A percentile compares a stretch with the other conserved stretches of the same genome.
Conservation (phyloP, 257 asterid species). For the Handroanthus guayacan region DNA sequence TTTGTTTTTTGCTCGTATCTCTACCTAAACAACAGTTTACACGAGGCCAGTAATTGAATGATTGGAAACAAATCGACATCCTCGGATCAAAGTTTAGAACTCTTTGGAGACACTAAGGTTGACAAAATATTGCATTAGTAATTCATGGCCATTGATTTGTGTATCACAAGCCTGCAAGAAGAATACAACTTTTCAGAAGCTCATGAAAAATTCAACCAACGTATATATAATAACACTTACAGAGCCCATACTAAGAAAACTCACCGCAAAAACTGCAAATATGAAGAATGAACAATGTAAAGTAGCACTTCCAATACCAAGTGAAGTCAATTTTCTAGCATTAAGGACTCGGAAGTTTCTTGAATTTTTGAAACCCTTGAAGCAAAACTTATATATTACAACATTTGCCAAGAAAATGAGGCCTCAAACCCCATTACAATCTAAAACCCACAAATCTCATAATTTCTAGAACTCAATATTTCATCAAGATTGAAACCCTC, state of each 20-base stretch:
- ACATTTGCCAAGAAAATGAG: no score
- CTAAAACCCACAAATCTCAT: not conserved
- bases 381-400: not conserved
- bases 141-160: not conserved
- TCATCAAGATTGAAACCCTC: not conserved
- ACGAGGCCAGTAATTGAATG: slow-evolving; percentile 51
- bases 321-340: not conserved
- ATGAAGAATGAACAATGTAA: not conserved
- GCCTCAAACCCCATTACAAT: not conserved
- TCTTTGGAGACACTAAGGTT: not conserved
- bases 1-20: slow-evolving; percentile 52
- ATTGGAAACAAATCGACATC: slow-evolving; percentile 54
- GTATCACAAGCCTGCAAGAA: not conserved
- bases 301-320: not conserved
- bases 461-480: no score
- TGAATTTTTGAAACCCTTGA: not conserved
- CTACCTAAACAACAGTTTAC: slow-evolving; percentile 45
- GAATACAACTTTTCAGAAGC: not conserved
- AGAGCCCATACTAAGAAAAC: not conserved
- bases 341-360: not conserved
- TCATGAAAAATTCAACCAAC: not conserved
- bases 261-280: not conserved
- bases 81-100: slow-evolving; percentile 39
- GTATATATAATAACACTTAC: not conserved
- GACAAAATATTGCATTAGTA: not conserved